Conservation (phyloP, 2,329 filamentous ascomycete species). For the Aaosphaeria pasadenensis region DNA sequence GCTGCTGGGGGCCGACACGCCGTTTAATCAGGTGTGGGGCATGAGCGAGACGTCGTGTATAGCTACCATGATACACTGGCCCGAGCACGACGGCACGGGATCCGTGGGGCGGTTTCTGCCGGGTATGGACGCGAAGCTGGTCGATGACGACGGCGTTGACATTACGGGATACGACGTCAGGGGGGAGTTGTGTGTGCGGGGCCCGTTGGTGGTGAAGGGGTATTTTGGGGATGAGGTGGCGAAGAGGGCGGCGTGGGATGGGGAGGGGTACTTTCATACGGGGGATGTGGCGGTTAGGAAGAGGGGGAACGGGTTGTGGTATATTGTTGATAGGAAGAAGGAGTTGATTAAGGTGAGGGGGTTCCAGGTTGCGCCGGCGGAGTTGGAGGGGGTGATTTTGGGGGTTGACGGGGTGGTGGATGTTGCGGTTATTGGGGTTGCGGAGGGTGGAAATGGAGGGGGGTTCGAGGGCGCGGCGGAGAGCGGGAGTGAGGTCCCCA, state of each 20-base stretch:
- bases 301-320: conserved; percentile 43
- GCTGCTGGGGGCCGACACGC: conserved; percentile 38
- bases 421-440: conserved; percentile 22
- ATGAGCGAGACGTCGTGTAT: conserved; percentile 48
- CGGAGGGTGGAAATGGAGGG: conserved; percentile 5
- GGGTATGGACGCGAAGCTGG: conserved; percentile 43
- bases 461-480: conserved; percentile 35
- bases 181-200: conserved; percentile 53
- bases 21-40: conserved; percentile 47
- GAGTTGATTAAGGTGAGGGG: conserved; percentile 39
- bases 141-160: not conserved
- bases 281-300: conserved; percentile 53
- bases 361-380: conserved; percentile 37
- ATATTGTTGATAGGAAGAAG: conserved; percentile 67
- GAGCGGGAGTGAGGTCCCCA: conserved; percentile 46
- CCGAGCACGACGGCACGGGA: conserved; percentile 41
- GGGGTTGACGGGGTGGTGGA: conserved; percentile 7
- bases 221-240: conserved; percentile 51
- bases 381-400: conserved; percentile 34
- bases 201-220: conserved; percentile 49
- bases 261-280: conserved; percentile 52
- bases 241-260: conserved; percentile 47
- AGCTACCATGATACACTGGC: conserved; percentile 37
- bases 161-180: conserved; percentile 22
- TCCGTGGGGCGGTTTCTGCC: conserved; percentile 43